Base-by-base conservation (phyloP, 2,329 filamentous ascomycete species). In the Delphinella strobiligena region DNA sequence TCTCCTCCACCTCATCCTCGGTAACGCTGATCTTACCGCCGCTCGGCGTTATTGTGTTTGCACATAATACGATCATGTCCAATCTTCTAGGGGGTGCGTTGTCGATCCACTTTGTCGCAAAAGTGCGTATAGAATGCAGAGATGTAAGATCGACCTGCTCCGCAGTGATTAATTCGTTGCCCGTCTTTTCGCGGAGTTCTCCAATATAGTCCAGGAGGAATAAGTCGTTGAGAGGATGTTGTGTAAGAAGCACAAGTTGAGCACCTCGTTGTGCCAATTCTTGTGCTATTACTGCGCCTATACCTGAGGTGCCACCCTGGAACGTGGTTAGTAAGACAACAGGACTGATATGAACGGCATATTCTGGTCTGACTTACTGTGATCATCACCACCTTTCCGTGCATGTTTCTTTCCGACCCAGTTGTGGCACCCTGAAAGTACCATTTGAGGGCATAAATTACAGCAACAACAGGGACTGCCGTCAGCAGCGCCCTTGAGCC, bases 91-190 rank as follows among this genome's bases (percentile, higher is more conserved):
- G 85, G 2, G 91, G 89, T 16, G 83, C 75, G 59, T 95, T 96
- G 60, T 98, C 89, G 49, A 98, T 86, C 89, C 93, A 98, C 66
- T 86, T 89, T 0, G 91, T 98, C 10, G 91, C 91, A 58, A 98
- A 98, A 46, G 80, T 72, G 30, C 91, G 82, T 51, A 98, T 80
- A 59, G 84, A 93, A 59, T 94, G 78, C n/a, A 98, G 68, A 12
- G 82, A 89, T 10, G 80, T 66, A 19, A 98, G 74, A 55, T 98
- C 87, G 51, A 94, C 86, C 62, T 94, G 84, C 61, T 98, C 91
- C 44, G 91, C 87, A 53, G 93, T 96, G 50, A 98, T 85, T 54
- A 98, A 71, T 43, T 88, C 71, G 62, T 96, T 96, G 22, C 75
- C 72, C 5, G 86, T 85, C 39, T 72, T 68, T 19, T 72, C 67